These are phyloP conservation scores for Platanus orientalis DNA, from an alignment of 164 flowering plant species.

Conservation along the genomic window DNA sequence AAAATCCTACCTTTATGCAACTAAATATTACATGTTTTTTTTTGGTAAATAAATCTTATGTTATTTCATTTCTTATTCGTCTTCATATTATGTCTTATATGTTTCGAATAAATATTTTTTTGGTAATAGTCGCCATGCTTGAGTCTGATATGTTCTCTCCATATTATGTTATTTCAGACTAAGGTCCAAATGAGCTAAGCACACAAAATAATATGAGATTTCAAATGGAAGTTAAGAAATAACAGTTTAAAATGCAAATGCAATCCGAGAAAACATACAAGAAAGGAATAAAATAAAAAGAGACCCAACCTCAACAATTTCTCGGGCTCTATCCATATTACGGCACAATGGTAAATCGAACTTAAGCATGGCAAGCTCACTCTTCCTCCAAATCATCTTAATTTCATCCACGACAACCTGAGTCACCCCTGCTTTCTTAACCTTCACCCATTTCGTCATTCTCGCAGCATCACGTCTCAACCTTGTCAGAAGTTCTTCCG, in stretches of 20 bases:
- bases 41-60: too few relatives aligned
- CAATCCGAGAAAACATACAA: background rate
- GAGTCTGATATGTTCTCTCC: too few relatives aligned
- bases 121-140: too few relatives aligned
- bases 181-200: too few relatives aligned
- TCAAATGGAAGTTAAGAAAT: background rate
- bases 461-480: slow-evolving; percentile 59
- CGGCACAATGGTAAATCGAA: slow-evolving; percentile 74
- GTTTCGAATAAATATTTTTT: too few relatives aligned
- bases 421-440: slow-evolving; percentile 82
- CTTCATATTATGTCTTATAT: too few relatives aligned
- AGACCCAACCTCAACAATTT: slow-evolving; percentile 72
- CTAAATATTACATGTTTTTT: too few relatives aligned
- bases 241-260: background rate
- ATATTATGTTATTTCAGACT: too few relatives aligned
- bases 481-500: slow-evolving; percentile 46
- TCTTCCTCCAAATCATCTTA: slow-evolving; percentile 47
- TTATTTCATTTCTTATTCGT: too few relatives aligned
- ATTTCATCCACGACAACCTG: slow-evolving; percentile 63
- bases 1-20: too few relatives aligned
- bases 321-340: slow-evolving; percentile 88
- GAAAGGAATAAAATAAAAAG: background rate
- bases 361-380: slow-evolving; percentile 79
- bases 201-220: background rate
- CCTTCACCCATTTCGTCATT: slow-evolving; percentile 82